Evolutionary conservation across 257 asterid genomes (phyloP), one percentile per base, ranked within the genome.

Genomic region (Hygrophila difformis): DNA sequence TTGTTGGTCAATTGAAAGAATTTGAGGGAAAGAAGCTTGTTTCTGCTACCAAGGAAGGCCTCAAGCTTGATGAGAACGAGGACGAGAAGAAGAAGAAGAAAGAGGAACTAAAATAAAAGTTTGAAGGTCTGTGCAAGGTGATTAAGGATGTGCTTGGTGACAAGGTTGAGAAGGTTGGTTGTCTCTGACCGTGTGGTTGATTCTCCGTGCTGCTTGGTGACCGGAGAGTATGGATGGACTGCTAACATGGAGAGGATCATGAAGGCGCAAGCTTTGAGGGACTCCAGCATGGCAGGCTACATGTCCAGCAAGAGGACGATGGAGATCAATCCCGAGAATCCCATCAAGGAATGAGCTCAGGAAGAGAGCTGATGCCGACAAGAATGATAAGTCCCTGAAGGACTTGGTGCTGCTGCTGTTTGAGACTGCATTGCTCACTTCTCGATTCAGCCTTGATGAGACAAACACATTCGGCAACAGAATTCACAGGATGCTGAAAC

Each of bases 271-370:
- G 87, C 87, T 31, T 20, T 78, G 53, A 63, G 87, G 65, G 87
- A 78, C 23, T 74, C 84, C 0, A 78, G 81, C 76, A 78, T 75
- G 88, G 76, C 78, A 21, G 84, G 84, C 0, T 78, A 78, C 68
- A 78, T 75, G 88, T 78, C 84, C 0, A 68, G 78, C 81, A 78
- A 78, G 72, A 78, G 75, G 67, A 78, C 88, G 0, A 78, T 78
- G 84, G 84, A 78, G 63, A 78, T 75, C n/a, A 75, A 78, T 6
- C 84, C 88, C 0, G 88, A 78, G 42, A 78, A 78, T 43, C 60
- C 81, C 1, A 78, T 78, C 56, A 75, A 75, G 88, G 88, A n/a
- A 75, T 12, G 88, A 78, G 68, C 72, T 78, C 1, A 69, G 88
- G 66, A 78, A 78, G 76, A 75, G 88, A 57, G 88, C 88, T 2